Base-by-base conservation (phyloP, 2,329 filamentous ascomycete genomes). In the Exophiala calicioides region DNA sequence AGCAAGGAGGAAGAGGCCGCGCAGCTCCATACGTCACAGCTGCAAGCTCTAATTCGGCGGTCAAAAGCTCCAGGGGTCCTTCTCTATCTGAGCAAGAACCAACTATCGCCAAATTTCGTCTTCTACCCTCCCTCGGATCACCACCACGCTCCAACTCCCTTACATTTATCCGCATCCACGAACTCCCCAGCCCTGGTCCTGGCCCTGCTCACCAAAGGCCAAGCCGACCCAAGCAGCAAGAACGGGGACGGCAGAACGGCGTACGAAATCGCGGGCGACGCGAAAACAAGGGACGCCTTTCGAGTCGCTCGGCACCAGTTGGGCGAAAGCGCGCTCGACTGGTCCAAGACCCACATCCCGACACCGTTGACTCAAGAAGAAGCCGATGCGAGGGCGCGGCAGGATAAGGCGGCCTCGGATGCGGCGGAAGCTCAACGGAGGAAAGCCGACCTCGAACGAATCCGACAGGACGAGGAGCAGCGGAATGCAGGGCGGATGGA, bases 21-120 rank as follows among this genome's bases (percentile, higher is more conserved):
- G 1, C 69, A 85, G 3, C 74, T 96, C 3, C 91, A 98, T 64
- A 96, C 91, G 0, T 82, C 85, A 1, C 93, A 98, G 62, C 75
- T 98, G 0, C 89, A 93, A 60, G 86, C 89, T 1, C 77, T 97
- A 19, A 86, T 95, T 49, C 85, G 89, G 34, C 85, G 93, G 31
- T 94, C 88, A 2, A 97, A 95, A 66, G 81, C 93, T 0, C 91
- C 93, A 0, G 89, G 86, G 0, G 71, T 98, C 2, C 75, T 96
- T 12, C 84, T 87, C 1, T 98, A 97, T 63, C 73, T 98, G 4
- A 80, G 82, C 52, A 84, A 79, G 52, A 95, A 96, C 68, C 72
- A 74, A 2, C 72, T 97, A 7, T 71, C 80, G 1, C 63, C 87
- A 0, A 77, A 85, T 48, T 96, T 95, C 62, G 74, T 71, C 18